Percentiles rank a stretch among this genome's conserved stretches.
Evolutionary conservation across 148 eudicot genomes (phyloP).

Genomic region (Arbutus unedo): DNA sequence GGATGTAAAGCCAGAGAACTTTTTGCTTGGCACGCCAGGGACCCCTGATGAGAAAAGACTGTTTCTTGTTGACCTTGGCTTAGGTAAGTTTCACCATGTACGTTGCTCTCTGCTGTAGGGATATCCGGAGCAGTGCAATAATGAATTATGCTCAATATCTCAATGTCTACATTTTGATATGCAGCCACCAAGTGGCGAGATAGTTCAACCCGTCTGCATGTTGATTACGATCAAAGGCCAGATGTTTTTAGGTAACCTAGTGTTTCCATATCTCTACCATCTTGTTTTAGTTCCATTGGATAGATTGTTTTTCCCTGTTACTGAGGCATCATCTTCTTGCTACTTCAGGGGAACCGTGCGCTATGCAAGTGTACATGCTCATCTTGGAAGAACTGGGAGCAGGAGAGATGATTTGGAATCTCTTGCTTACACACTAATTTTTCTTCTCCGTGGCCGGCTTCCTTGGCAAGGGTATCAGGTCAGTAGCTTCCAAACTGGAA

Average conservation of each 20-base stretch:
- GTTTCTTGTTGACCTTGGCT: conserved; percentile 91
- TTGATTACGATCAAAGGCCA: conserved; percentile 91
- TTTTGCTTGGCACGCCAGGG: conserved; percentile 87
- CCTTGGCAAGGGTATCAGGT: conserved; percentile 99
- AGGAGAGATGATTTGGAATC: conserved; percentile 97
- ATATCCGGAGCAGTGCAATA: background rate
- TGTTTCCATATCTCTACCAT: background rate
- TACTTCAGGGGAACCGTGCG: conserved; percentile 81
- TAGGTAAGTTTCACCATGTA: conserved; percentile 39
- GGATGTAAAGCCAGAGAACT: conserved; percentile 93
- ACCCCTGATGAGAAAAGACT: conserved; percentile 79
- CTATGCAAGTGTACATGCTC: conserved; percentile 98
- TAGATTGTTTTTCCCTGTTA: background rate
- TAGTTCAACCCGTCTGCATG: conserved; percentile 62
- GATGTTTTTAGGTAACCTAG: conserved; percentile 75
- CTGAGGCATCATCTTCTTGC: conserved; percentile 12
- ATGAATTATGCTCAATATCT: conserved; percentile 3
- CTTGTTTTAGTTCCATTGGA: background rate
- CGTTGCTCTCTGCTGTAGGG: conserved; percentile 7
- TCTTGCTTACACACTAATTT: conserved; percentile 86
- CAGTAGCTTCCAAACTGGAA: conserved; percentile 7
- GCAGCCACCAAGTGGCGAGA: conserved; percentile 85
- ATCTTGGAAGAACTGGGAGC: conserved; percentile 90
- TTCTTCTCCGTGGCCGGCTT: conserved; percentile 89
- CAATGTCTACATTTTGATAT: conserved; percentile 11